phyloP scores from a whole-genome alignment of 495 filamentous ascomycete genomes.

The Apiosordaria backusii region DNA sequence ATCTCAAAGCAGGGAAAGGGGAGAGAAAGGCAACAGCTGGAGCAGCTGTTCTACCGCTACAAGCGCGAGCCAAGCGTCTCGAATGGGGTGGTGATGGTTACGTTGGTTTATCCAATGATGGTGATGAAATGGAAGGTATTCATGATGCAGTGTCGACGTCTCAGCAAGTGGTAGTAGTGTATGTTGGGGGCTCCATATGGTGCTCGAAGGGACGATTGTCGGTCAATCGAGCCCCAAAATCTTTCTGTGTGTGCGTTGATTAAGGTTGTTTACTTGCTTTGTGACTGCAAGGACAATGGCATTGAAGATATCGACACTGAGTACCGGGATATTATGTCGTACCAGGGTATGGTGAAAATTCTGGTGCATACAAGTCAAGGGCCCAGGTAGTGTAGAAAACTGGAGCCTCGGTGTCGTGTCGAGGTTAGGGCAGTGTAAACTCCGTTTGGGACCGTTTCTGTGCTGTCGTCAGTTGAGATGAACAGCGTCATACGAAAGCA shows the following conservation, averaged over 20 bases:
- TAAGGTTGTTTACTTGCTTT: background rate
- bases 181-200: no score
- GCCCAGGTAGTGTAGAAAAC: background rate
- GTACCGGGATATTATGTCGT: no score
- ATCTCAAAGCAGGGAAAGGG: slow-evolving; percentile 6
- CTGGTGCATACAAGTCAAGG: background rate
- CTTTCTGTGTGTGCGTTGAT: background rate
- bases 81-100: background rate
- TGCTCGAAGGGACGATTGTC: no score
- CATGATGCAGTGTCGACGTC: background rate
- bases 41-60: background rate
- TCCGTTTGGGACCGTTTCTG: background rate
- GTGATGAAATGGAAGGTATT: background rate
- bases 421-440: background rate
- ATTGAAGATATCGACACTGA: background rate
- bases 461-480: background rate
- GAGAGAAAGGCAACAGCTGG: background rate
- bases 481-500: background rate
- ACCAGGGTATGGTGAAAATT: background rate
- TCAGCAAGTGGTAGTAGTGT: no score
- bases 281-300: background rate
- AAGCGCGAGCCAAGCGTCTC: background rate
- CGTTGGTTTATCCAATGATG: background rate
- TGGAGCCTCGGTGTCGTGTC: background rate
- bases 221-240: no score